A percentile compares a stretch with the other conserved stretches of the same genome.
Evolutionary conservation across 306 rosid species (phyloP).

Genomic region (Rosa lucieae): DNA sequence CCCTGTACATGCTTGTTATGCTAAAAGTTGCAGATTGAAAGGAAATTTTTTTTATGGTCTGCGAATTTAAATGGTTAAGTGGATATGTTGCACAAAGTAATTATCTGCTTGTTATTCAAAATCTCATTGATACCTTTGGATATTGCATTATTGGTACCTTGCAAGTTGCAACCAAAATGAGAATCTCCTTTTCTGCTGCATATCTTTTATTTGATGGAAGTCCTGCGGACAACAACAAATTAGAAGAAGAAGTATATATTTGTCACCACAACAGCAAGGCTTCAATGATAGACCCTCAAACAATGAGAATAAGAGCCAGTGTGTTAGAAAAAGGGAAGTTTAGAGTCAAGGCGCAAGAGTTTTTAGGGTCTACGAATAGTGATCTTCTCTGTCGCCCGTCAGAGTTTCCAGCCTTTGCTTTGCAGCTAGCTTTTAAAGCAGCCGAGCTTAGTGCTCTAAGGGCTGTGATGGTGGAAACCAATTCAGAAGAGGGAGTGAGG

Average conservation of each 20-base stretch:
- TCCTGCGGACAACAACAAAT: not conserved
- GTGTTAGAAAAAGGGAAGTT: not conserved
- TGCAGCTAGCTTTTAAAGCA: not conserved
- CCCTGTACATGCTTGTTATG: no score
- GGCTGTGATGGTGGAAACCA: no score
- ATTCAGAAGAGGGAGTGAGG: not conserved
- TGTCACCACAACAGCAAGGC: not conserved
- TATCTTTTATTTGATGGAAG: not conserved
- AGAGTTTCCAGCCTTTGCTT: no score
- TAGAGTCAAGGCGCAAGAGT: no score
- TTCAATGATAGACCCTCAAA: not conserved
- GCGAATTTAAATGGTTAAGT: no score
- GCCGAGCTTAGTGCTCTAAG: not conserved
- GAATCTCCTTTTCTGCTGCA: not conserved
- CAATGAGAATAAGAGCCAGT: not conserved
- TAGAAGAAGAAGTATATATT: not conserved
- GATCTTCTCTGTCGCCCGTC: no score
- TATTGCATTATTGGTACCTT: conserved; percentile 12
- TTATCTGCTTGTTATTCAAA: not conserved
- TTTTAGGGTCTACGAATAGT: no score
- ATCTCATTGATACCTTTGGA: conserved; percentile 4
- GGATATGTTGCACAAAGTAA: no score
- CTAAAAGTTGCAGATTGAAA: no score
- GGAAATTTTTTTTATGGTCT: no score
- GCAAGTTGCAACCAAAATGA: not conserved